Percentiles rank a stretch among this genome's conserved stretches.
These are phyloP conservation scores for Peniophora sp. DNA, from an alignment of 1,284 basidiomycete genomes.

Conservation along the genomic window DNA sequence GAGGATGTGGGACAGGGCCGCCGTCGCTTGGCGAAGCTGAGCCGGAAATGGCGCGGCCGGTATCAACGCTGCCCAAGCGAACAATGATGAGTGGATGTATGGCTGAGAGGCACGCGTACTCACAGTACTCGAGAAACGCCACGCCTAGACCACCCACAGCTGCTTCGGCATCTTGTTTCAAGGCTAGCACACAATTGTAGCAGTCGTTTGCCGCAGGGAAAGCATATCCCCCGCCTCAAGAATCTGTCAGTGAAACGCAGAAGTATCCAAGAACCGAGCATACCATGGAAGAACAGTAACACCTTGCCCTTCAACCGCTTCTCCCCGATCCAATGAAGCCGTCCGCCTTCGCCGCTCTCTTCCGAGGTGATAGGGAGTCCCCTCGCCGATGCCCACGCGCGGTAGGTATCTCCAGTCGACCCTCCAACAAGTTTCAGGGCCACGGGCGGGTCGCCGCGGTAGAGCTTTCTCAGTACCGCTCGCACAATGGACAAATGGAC, in stretches of 20 bases:
- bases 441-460: conserved; percentile 1
- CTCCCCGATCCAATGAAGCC: conserved; percentile 11
- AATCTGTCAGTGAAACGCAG: neutral
- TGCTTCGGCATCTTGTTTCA: conserved; percentile 1
- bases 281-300: conserved; percentile 8
- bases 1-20: conserved; percentile 11
- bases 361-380: conserved; percentile 4
- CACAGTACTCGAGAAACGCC: conserved; percentile 7
- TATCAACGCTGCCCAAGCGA: conserved; percentile 6
- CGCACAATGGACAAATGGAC: conserved; percentile 3
- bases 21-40: conserved; percentile 13
- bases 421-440: neutral
- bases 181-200: neutral
- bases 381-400: conserved; percentile 1
- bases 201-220: neutral
- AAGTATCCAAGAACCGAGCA: neutral
- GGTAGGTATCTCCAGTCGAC: conserved; percentile 2
- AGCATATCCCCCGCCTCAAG: conserved; percentile 7
- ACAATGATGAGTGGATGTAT: neutral
- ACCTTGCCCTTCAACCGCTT: conserved; percentile 3
- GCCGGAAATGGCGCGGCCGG: conserved; percentile 14
- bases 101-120: neutral
- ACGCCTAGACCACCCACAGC: conserved; percentile 3
- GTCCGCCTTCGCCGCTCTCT: conserved; percentile 3
- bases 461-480: neutral